Evolutionary conservation across 2,329 filamentous ascomycete species (phyloP).

Genomic region (Scedosporium apiospermum): DNA sequence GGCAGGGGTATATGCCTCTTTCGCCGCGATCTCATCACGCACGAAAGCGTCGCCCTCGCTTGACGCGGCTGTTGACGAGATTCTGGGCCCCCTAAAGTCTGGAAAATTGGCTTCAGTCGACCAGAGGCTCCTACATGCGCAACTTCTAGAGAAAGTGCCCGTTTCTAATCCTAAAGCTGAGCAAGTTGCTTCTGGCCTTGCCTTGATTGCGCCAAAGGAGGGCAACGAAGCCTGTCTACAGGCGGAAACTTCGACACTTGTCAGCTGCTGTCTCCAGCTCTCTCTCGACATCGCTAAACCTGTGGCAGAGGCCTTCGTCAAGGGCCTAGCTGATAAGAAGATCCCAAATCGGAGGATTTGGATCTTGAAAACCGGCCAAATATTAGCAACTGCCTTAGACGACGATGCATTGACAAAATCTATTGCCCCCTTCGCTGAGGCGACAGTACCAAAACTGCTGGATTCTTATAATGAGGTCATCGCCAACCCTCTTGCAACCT

Average conservation of each 20-base stretch:
- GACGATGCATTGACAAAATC: conserved; percentile 29
- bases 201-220: conserved; percentile 67
- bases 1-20: conserved; percentile 64
- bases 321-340: conserved; percentile 82
- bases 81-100: conserved; percentile 68
- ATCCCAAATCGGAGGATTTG: conserved; percentile 67
- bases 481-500: conserved; percentile 67
- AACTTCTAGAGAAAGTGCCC: conserved; percentile 62
- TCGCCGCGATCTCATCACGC: conserved; percentile 56
- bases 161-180: conserved; percentile 52
- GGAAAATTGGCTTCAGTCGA: conserved; percentile 80
- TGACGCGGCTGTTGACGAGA: conserved; percentile 64
- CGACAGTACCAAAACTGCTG: conserved; percentile 44
- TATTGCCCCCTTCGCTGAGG: conserved; percentile 35
- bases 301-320: conserved; percentile 61
- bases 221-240: conserved; percentile 76
- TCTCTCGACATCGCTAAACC: conserved; percentile 54
- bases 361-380: conserved; percentile 64
- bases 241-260: conserved; percentile 64
- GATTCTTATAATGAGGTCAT: conserved; percentile 70
- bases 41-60: conserved; percentile 50
- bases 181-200: conserved; percentile 58
- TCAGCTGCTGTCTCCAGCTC: conserved; percentile 52
- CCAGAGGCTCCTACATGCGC: conserved; percentile 72
- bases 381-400: conserved; percentile 51